Conservation (phyloP, 2,329 filamentous ascomycete genomes). For the Arthrobotrys conoides region DNA sequence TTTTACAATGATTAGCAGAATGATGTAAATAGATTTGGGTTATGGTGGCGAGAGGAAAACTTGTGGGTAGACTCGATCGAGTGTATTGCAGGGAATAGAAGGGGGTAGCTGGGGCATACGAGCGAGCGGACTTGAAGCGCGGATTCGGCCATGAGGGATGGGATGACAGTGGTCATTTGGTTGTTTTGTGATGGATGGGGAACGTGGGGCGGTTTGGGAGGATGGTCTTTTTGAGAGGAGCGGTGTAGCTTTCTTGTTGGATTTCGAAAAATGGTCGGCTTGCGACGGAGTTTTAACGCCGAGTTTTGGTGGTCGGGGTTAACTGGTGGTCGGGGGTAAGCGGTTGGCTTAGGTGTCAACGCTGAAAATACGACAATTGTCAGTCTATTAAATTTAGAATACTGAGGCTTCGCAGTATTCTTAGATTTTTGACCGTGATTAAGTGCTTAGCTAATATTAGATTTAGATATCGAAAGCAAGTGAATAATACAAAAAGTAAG, state of each 20-base stretch:
- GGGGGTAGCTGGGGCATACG: slow-evolving; percentile 39
- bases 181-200: neutral
- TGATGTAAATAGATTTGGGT: neutral
- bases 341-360: neutral
- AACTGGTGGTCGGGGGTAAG: neutral
- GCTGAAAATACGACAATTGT: neutral
- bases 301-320: neutral
- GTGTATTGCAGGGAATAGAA: no score
- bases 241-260: neutral
- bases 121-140: slow-evolving; percentile 60
- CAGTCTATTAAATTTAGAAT: no score
- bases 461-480: no score
- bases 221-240: no score
- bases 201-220: neutral
- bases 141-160: slow-evolving; percentile 61
- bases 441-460: no score
- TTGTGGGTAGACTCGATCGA: no score
- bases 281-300: slow-evolving; percentile 8
- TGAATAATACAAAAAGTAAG: no score
- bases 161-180: slow-evolving; percentile 41
- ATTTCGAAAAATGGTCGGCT: slow-evolving; percentile 10
- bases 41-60: slow-evolving; percentile 5
- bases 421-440: no score
- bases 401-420: no score
- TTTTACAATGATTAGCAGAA: neutral